Percentiles rank a stretch among this genome's conserved stretches.
Conservation (phyloP, 768 basidiomycete species). For the Agrocybe praecox region DNA sequence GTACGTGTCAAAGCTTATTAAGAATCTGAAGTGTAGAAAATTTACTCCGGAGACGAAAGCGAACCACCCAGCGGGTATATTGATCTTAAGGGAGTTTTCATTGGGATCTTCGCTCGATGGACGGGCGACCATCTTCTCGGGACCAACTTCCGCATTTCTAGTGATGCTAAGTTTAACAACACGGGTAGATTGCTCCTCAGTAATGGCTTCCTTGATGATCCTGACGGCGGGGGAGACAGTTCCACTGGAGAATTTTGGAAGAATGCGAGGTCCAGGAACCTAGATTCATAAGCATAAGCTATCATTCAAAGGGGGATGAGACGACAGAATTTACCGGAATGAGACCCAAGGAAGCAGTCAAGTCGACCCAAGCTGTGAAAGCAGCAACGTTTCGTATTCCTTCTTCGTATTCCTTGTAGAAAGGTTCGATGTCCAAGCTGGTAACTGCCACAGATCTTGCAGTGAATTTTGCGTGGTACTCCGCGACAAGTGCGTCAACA, state of each 20-base stretch:
- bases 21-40: no score
- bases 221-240: background rate
- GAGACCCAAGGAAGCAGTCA: background rate
- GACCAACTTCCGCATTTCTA: background rate
- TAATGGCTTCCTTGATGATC: background rate
- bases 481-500: background rate
- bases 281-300: background rate
- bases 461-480: background rate
- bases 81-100: background rate
- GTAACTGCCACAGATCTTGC: background rate
- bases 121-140: background rate
- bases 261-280: background rate
- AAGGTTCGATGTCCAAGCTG: background rate
- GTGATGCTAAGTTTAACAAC: background rate
- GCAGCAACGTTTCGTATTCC: background rate
- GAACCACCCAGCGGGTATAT: background rate
- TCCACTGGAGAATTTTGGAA: background rate
- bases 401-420: background rate
- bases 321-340: background rate
- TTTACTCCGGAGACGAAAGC: background rate
- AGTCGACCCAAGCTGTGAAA: background rate
- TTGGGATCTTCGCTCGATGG: background rate
- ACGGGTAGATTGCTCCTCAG: background rate
- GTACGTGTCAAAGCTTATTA: background rate
- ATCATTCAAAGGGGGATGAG: no score